Base-by-base conservation (phyloP, 371 early-diverging fungal species). In the Syncephalastrum monosporum region DNA sequence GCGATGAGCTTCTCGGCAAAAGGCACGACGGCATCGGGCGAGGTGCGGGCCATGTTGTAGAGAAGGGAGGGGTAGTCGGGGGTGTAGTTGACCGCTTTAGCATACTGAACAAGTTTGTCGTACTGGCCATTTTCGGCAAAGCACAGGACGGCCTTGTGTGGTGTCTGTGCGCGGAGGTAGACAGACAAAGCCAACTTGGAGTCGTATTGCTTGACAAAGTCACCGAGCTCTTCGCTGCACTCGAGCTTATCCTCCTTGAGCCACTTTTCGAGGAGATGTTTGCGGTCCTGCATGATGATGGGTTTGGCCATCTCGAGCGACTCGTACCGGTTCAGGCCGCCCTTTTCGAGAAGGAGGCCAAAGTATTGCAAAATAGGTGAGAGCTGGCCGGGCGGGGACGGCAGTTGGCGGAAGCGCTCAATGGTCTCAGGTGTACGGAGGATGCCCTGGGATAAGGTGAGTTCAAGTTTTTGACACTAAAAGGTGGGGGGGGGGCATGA, bases 291-390 rank as follows among this genome's bases (percentile, higher is more conserved):
- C 16, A 82, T 83, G 25, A 98, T 77, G 6, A 98, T 95, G 4
- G 96, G 97, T 46, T 88, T 84, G 45, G 96, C 94, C 29, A 98
- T 85, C 69, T 97, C 97, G 23, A 98, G 72, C 4, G 96, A 93
- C 78, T 98, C 99, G 68, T 86, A 82, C 66, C 91, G 88, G 84
- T 97, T 98, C 50, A 98, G 80, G 51, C 86, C 85, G 19, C 95
- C 95, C 79, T 92, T 95, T 66, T 98, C 98, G 17, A 98, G 80
- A n/a, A 98, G 75, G 14, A 91, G 91, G 29, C 94, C 95, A 81
- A 98, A 98, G 82, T 98, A 98, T 71, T 96, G 95, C 50, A 98
- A 81, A 62, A 98, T 93, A 8, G 99, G 98, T 16, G 95, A 88
- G 13, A 93, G 72, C 70, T 93, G 91, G 16, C 94, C 95, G 7